Percentiles rank a stretch among this genome's conserved stretches.
phyloP scores from a whole-genome alignment of 140 eudicot species.

The Ambrosia hybrid region DNA sequence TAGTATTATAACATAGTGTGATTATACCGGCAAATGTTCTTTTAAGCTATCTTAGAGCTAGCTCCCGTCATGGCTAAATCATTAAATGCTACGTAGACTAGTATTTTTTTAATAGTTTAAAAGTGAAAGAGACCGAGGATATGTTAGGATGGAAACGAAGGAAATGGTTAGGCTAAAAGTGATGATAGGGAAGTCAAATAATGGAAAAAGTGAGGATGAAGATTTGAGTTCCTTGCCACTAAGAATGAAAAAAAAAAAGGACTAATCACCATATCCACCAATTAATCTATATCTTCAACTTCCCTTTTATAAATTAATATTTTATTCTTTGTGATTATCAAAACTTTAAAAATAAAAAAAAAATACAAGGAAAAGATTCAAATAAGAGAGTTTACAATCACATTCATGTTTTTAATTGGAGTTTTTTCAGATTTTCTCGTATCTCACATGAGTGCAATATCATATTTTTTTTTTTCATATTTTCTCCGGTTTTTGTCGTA shows the following conservation, averaged over 20 bases:
- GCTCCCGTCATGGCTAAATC: neutral
- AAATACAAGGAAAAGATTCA: neutral
- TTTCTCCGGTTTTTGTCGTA: too few relatives aligned
- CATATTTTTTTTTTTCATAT: too few relatives aligned
- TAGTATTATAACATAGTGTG: neutral
- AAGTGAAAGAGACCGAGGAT: constrained; percentile 10
- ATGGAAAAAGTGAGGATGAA: constrained; percentile 37
- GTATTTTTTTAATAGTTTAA: neutral
- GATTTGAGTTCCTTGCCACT: constrained; percentile 44
- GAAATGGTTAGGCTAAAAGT: constrained; percentile 54
- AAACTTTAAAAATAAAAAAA: neutral
- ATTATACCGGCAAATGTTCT: constrained; percentile 1
- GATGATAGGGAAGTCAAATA: constrained; percentile 37
- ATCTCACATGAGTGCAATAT: too few relatives aligned
- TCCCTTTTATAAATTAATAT: neutral
- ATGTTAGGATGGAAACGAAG: constrained; percentile 18
- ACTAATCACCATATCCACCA: constrained; percentile 32
- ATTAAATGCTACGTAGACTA: constrained; percentile 8
- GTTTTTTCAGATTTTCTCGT: too few relatives aligned
- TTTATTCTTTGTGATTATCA: constrained; percentile 12
- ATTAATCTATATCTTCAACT: constrained; percentile 21
- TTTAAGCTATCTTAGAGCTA: neutral
- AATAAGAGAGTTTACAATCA: neutral
- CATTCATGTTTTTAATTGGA: neutral
- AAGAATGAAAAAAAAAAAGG: constrained; percentile 26